phyloP scores from a whole-genome alignment of 495 filamentous ascomycete genomes.

The Rhizodiscina lignyota region DNA sequence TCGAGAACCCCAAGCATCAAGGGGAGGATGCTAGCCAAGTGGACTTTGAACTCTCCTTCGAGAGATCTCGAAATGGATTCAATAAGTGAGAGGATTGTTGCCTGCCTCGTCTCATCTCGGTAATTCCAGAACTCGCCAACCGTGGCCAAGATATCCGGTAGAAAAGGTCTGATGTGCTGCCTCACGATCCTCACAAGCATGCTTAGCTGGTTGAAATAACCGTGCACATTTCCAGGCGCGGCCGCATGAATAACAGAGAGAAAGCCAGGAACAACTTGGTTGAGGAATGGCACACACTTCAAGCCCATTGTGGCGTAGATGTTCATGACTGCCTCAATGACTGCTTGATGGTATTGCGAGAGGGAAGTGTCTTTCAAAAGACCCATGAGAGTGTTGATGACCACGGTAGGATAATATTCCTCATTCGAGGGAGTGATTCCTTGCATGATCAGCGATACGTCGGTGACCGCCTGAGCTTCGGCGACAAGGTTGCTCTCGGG shows the following conservation, averaged over 20 bases:
- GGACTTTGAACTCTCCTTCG: constrained; percentile 94
- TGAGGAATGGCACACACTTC: constrained; percentile 87
- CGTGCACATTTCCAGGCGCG: constrained; percentile 56
- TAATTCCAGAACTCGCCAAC: constrained; percentile 75
- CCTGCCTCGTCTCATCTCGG: constrained; percentile 58
- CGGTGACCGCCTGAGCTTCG: constrained; percentile 57
- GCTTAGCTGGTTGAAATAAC: constrained; percentile 91
- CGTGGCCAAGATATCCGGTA: constrained; percentile 67
- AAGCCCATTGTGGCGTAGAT: constrained; percentile 92
- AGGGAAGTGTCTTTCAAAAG: constrained; percentile 82
- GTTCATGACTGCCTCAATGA: constrained; percentile 97
- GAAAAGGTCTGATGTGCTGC: constrained; percentile 82
- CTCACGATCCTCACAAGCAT: constrained; percentile 87
- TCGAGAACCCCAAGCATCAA: constrained; percentile 90
- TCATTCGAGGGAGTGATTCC: constrained; percentile 93
- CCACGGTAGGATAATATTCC: constrained; percentile 95
- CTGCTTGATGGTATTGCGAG: constrained; percentile 73
- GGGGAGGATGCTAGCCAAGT: constrained; percentile 73
- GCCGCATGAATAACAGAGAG: constrained; percentile 69
- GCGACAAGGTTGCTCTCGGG: constrained; percentile 43
- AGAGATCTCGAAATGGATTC: constrained; percentile 86
- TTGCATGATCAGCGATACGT: constrained; percentile 95
- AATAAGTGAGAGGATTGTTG: constrained; percentile 77
- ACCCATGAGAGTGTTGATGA: constrained; percentile 84
- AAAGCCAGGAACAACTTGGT: constrained; percentile 86